phyloP scores from a whole-genome alignment of 345 rosid species.

The Moringa oleifera region DNA sequence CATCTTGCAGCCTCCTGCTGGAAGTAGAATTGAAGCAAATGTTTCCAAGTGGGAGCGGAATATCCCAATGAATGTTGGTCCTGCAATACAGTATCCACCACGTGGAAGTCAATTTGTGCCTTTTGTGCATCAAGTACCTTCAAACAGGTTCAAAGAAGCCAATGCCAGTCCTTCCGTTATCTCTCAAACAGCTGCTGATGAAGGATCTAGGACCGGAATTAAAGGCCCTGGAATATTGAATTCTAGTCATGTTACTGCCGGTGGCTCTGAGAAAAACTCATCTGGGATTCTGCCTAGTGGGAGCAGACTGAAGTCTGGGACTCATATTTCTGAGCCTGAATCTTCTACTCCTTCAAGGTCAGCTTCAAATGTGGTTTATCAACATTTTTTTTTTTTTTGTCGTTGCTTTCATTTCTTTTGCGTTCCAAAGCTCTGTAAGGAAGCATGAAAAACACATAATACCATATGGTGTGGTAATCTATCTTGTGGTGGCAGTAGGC shows the following conservation, averaged over 20 bases:
- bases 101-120: constrained; percentile 62
- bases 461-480: not conserved
- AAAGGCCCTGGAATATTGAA: constrained; percentile 65
- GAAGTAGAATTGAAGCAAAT: constrained; percentile 38
- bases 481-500: constrained; percentile 37
- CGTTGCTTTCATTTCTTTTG: not conserved
- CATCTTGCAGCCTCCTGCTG: constrained; percentile 40
- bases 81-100: constrained; percentile 48
- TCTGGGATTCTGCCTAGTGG: constrained; percentile 36
- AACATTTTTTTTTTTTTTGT: constrained; percentile 3
- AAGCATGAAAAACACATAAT: not conserved
- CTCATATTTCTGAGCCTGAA: constrained; percentile 42
- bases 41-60: constrained; percentile 48
- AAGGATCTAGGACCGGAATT: constrained; percentile 98
- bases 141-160: constrained; percentile 64
- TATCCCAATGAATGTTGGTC: constrained; percentile 35
- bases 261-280: constrained; percentile 36
- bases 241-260: constrained; percentile 32
- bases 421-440: too few relatives aligned
- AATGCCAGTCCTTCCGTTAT: constrained; percentile 48
- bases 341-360: constrained; percentile 59
- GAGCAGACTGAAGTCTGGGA: constrained; percentile 36
- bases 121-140: constrained; percentile 49
- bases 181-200: constrained; percentile 87
- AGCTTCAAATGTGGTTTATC: not conserved